Percentiles rank a stretch among this genome's conserved stretches.
Conservation (phyloP, 2,329 filamentous ascomycete species). For the Talaromyces rugulosus region DNA sequence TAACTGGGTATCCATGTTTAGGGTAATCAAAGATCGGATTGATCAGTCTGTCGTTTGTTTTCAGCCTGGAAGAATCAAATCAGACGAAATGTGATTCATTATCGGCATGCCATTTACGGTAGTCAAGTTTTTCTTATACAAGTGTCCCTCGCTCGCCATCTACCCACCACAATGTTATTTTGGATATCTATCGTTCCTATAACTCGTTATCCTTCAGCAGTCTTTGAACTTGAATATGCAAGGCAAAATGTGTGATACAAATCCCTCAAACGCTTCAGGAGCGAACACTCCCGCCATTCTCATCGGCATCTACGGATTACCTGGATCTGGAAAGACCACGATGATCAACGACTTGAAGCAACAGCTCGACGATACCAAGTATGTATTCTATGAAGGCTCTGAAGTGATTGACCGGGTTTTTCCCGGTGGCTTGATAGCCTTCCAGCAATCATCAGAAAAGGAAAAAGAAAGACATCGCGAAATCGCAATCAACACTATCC, state of each 20-base stretch:
- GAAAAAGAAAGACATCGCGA: conserved; percentile 40
- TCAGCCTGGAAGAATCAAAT: too few species aligned
- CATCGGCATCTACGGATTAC: conserved; percentile 53
- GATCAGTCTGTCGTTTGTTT: too few species aligned
- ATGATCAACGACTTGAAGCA: conserved; percentile 40
- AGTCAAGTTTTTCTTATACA: too few species aligned
- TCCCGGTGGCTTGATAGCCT: conserved; percentile 46
- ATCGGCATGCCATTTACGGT: too few species aligned
- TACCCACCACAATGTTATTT: too few species aligned
- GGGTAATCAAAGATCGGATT: too few species aligned
- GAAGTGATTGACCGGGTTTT: conserved; percentile 41
- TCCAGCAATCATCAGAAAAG: conserved; percentile 36
- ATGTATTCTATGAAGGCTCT: conserved; percentile 53
- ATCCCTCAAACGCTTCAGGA: neutral
- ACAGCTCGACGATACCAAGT: conserved; percentile 30
- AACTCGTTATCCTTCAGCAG: too few species aligned
- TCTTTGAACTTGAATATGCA: neutral
- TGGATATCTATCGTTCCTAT: too few species aligned
- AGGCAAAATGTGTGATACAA: neutral
- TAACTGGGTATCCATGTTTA: too few species aligned
- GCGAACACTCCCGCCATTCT: conserved; percentile 20
- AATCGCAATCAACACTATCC: conserved; percentile 45
- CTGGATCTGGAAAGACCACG: conserved; percentile 52
- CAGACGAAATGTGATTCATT: too few species aligned
- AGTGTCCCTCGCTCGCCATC: too few species aligned